Evolutionary conservation across 2,329 filamentous ascomycete species (phyloP).

Genomic region (Raffaelea arxii): DNA sequence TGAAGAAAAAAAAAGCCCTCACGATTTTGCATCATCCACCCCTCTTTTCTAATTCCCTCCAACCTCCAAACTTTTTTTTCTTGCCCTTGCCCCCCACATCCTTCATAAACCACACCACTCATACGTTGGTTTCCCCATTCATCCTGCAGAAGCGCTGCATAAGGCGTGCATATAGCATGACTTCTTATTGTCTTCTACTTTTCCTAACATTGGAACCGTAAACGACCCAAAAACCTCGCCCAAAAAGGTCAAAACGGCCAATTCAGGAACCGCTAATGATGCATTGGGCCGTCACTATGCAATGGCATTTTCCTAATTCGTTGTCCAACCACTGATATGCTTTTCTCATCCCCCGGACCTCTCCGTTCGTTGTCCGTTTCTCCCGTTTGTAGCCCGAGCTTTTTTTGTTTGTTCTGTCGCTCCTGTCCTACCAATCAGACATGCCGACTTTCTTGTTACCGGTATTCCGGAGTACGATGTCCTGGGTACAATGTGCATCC

Average conservation of each 20-base stretch:
- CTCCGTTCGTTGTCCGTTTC: background rate
- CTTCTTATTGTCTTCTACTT: too few relatives aligned
- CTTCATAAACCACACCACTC: background rate
- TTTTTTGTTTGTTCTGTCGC: background rate
- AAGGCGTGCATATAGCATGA: background rate
- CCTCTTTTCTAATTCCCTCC: background rate
- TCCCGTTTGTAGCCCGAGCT: background rate
- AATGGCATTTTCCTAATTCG: background rate
- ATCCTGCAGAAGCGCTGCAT: background rate
- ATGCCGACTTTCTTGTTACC: background rate
- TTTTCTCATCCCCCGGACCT: background rate
- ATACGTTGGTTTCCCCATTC: background rate
- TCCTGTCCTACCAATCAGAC: background rate
- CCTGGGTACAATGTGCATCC: background rate
- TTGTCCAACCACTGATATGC: background rate
- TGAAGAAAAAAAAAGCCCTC: background rate
- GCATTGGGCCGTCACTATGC: background rate
- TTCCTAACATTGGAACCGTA: background rate
- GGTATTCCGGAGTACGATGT: background rate
- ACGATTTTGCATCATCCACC: background rate
- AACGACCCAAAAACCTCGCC: background rate
- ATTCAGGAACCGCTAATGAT: conserved; percentile 2
- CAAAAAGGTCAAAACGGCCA: background rate
- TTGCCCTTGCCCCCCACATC: background rate
- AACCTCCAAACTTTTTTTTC: background rate